Evolutionary conservation across 371 early-diverging fungal species (phyloP).

Genomic region (Vittaforma corneae): DNA sequence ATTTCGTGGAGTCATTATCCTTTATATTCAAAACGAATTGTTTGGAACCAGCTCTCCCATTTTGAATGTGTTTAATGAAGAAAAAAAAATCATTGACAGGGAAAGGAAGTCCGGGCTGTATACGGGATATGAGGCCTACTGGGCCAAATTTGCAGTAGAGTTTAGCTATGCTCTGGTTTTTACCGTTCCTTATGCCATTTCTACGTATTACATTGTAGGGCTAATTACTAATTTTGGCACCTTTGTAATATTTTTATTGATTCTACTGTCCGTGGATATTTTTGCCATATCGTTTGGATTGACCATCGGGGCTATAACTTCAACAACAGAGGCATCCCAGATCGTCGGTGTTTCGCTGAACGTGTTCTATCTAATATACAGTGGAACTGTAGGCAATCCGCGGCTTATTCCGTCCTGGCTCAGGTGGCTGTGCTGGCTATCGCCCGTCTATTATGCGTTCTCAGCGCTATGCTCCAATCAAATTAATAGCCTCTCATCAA

Average conservation of each 20-base stretch:
- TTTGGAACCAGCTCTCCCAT: slow-evolving; percentile 58
- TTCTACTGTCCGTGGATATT: slow-evolving; percentile 46
- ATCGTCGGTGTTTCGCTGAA: slow-evolving; percentile 58
- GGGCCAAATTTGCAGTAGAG: slow-evolving; percentile 58
- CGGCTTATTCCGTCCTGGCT: no score
- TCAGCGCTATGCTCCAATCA: no score
- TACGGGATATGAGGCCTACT: slow-evolving; percentile 54
- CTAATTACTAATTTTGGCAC: slow-evolving; percentile 39
- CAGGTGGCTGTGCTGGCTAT: no score
- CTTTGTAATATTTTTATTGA: slow-evolving; percentile 56
- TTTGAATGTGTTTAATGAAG: neutral
- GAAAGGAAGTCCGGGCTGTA: slow-evolving; percentile 33
- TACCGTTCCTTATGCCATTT: slow-evolving; percentile 43
- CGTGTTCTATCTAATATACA: slow-evolving; percentile 60
- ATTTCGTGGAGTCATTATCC: slow-evolving; percentile 60
- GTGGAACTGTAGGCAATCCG: no score
- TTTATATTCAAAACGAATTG: slow-evolving; percentile 57
- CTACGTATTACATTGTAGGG: slow-evolving; percentile 59
- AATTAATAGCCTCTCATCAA: no score
- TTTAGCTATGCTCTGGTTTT: slow-evolving; percentile 46
- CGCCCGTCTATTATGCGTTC: no score
- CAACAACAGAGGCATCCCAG: slow-evolving; percentile 58
- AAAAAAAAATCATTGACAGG: neutral
- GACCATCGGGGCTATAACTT: slow-evolving; percentile 57
- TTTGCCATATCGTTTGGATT: slow-evolving; percentile 56